These are phyloP conservation scores for Cyclostephanos invisitatus DNA, from an alignment of 108 stramenopile species.

Conservation along the genomic window DNA sequence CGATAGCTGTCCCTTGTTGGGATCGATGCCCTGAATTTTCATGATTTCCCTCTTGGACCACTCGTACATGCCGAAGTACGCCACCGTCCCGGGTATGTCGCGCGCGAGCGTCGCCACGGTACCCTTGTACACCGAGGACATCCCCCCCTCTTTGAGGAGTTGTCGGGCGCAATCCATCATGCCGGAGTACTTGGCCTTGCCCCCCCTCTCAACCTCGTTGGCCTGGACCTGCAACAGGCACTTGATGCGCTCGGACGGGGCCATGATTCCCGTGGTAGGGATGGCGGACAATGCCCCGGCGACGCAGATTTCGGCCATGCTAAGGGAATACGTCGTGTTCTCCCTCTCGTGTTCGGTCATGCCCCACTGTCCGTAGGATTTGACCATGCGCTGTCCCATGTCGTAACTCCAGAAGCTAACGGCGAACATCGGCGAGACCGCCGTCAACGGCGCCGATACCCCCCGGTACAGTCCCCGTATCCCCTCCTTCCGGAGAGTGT, in stretches of 20 bases:
- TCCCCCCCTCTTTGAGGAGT: conserved; percentile 75
- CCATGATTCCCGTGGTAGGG: conserved; percentile 79
- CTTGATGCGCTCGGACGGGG: conserved; percentile 90
- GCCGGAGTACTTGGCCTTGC: conserved; percentile 65
- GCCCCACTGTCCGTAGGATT: conserved; percentile 27
- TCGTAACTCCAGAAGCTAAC: conserved; percentile 91
- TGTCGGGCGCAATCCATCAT: conserved; percentile 72
- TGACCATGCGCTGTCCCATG: conserved; percentile 65
- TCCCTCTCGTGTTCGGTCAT: conserved; percentile 38
- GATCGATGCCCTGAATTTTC: conserved; percentile 67
- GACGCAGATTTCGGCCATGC: conserved; percentile 61
- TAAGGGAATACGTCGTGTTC: conserved; percentile 35
- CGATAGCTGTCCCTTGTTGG: conserved; percentile 63
- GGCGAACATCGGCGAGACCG: conserved; percentile 92
- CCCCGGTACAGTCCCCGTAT: conserved; percentile 84
- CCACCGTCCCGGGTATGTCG: conserved; percentile 87
- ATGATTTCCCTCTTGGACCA: conserved; percentile 64
- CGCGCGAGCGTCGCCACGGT: conserved; percentile 80
- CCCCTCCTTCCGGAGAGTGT: conserved; percentile 71
- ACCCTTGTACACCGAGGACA: conserved; percentile 74
- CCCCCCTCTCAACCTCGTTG: conserved; percentile 54
- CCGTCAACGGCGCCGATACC: conserved; percentile 82
- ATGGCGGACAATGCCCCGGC: conserved; percentile 88
- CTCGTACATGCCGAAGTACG: conserved; percentile 89
- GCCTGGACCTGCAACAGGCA: conserved; percentile 87